phyloP scores from a whole-genome alignment of 1,284 basidiomycete genomes.

The Pyrrhoderma noxium region DNA sequence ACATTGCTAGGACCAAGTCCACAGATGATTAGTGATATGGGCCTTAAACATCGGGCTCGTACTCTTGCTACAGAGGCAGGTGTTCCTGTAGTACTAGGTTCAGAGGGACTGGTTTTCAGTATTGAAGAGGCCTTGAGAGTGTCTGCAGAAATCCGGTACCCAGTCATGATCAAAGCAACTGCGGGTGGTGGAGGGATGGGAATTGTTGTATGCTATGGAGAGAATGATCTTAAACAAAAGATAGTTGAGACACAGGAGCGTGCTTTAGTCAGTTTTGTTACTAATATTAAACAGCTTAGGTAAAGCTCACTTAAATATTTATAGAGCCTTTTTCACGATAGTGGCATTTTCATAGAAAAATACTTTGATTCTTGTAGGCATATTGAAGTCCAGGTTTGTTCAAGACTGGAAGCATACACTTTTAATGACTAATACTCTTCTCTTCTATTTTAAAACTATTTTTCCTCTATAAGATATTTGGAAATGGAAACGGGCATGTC shows the following conservation, averaged over 20 bases:
- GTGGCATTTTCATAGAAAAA: conserved; percentile 54
- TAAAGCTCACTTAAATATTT: background rate
- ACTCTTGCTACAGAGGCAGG: conserved; percentile 41
- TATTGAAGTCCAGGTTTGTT: conserved; percentile 56
- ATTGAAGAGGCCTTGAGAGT: conserved; percentile 38
- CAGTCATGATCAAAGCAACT: conserved; percentile 63
- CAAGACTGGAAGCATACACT: background rate
- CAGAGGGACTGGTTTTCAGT: conserved; percentile 37
- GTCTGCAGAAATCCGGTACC: conserved; percentile 45
- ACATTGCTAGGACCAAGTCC: conserved; percentile 56
- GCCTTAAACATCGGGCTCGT: conserved; percentile 57
- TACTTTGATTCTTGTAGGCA: conserved; percentile 52
- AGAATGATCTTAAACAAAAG: conserved; percentile 33
- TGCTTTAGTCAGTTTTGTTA: conserved; percentile 34
- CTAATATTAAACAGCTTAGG: background rate
- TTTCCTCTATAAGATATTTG: conserved; percentile 50
- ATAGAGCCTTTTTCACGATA: conserved; percentile 37
- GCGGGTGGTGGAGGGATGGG: conserved; percentile 72
- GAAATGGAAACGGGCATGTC: conserved; percentile 50
- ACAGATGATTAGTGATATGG: conserved; percentile 47
- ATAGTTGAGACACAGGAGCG: conserved; percentile 35
- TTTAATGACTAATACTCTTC: background rate
- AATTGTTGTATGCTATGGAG: conserved; percentile 46
- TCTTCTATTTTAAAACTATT: background rate
- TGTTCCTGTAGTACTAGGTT: conserved; percentile 53